Base-by-base conservation (phyloP, 176 grass and related monocot species). In the Zea mays region DNA sequence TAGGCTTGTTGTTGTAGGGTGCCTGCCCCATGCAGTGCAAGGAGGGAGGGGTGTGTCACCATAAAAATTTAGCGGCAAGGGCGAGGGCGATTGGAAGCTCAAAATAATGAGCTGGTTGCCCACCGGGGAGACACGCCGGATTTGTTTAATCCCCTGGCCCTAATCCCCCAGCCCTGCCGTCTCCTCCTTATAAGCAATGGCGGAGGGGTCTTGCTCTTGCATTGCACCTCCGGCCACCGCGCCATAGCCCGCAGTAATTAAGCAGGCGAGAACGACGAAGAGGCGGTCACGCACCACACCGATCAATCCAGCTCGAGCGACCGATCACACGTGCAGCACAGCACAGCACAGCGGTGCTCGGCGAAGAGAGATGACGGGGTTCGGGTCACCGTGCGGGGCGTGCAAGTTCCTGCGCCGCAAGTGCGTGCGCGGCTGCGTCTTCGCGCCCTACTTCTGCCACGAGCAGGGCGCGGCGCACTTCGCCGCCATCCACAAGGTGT, bases 401-500 rank as follows among this genome's bases (percentile, higher is more conserved):
- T 97, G 94, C 91, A 97, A 94, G 86, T 97, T 97, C 44, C 85
- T 97, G 21, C 72, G 94, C 44, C 80, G 94, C 69, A 97, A 94
- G 89, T 97, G 95, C 79, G 89, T 86, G 40, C 88, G 89, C 34
- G 95, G 95, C 7, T 97, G 95, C 75, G 89, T 97, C 2, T 94
- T 97, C 82, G 95, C 95, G 50, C 95, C 95, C 5, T 97, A n/a
- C n/a, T n/a, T n/a, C n/a, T n/a, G n/a, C n/a, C n/a, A n/a, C n/a
- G n/a, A n/a, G n/a, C n/a, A n/a, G 75, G 95, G 91, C 17, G 83
- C 91, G 20, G 80, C 80, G 38, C 91, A 94, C 87, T 97, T 97
- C 79, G 89, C 95, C 65, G 91, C 95, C 70, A 92, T 97, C 81
- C 94, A 97, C 79, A 97, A 93, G 88, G 94, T 97, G 41, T 97